Base-by-base conservation (phyloP, 305 asterid genomes). In the Fraxinus sp. region DNA sequence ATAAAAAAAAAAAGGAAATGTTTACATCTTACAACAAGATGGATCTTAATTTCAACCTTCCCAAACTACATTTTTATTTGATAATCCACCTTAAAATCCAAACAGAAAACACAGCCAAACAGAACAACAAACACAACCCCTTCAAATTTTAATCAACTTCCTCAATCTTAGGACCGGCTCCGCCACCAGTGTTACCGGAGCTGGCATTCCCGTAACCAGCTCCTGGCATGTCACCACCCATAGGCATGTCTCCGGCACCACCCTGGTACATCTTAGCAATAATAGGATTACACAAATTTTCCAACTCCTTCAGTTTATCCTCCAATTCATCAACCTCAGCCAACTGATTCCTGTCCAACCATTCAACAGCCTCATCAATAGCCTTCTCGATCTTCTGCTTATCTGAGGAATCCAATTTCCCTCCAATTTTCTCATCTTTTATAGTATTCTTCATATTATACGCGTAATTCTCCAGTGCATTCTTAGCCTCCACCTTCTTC, bases 321-420 rank as follows among this genome's bases (percentile, higher is more conserved):
- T 91, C 93, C 73, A 90, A 80, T 71, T 91, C 92, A 80, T 91
- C 92, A 33, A 90, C 94, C 72, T 91, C 93, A 57, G 91, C 92
- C 88, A 91, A 36, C 83, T 88, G 93, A 52, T 91, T 91, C 81
- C 92, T 20, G 6, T 90, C 94, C 85, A 91, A 30, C 94, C 93
- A 91, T 30, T 86, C 87, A n/a, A 90, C 32, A 1, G 89, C 79
- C 86, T 87, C 90, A 0, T 89, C 90, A 4, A 88, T 39, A 0
- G 88, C 91, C 90, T 88, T 90, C 79, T 91, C 91, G 10, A 91
- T 89, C 86, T 80, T 90, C 83, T 73, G 80, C 89, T 90, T 89
- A 30, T 91, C 92, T 0, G 85, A 79, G 0, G 89, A 68, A 33
- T 80, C 85, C 81, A 90, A 73, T 79, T 91, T 87, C 30, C 84